Evolutionary conservation across 225 moss, liverwort and hornwort genomes (phyloP).

Genomic region (Thuidium tamariscinum): DNA sequence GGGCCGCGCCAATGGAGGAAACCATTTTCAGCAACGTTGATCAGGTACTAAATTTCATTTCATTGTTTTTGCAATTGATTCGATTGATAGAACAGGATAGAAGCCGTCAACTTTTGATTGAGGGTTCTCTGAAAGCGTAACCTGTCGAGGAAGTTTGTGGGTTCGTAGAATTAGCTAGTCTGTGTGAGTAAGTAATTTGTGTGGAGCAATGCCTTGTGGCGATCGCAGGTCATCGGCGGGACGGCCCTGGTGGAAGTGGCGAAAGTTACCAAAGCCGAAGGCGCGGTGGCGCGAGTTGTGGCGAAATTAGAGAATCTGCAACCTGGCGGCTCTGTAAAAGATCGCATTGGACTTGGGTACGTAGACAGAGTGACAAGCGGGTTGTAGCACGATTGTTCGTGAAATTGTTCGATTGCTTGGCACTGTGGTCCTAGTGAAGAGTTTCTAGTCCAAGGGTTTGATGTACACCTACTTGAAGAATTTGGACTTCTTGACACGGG

Average conservation of each 20-base stretch:
- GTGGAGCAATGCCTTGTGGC: neutral
- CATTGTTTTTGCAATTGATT: neutral
- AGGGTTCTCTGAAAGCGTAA: neutral
- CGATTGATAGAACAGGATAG: neutral
- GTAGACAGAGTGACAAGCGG: no score
- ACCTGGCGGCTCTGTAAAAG: conserved; percentile 86
- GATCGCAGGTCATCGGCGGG: conserved; percentile 57
- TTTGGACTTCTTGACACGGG: neutral
- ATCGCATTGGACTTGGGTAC: conserved; percentile 73
- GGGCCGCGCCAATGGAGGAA: neutral
- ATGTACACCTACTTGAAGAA: neutral
- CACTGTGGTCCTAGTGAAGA: neutral
- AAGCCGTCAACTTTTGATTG: neutral
- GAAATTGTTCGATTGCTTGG: neutral
- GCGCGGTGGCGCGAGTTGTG: conserved; percentile 57
- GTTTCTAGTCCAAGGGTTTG: neutral
- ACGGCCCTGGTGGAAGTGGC: conserved; percentile 76
- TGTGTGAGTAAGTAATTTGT: neutral
- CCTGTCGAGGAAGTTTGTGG: neutral
- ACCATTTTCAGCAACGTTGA: neutral
- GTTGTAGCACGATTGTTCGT: neutral
- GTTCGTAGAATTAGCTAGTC: neutral
- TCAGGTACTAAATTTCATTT: neutral
- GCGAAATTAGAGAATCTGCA: conserved; percentile 72
- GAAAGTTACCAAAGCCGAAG: conserved; percentile 40